Percentiles rank a stretch among this genome's conserved stretches.
These are phyloP conservation scores for Draba incana DNA, from an alignment of 345 rosid species.

Conservation along the genomic window DNA sequence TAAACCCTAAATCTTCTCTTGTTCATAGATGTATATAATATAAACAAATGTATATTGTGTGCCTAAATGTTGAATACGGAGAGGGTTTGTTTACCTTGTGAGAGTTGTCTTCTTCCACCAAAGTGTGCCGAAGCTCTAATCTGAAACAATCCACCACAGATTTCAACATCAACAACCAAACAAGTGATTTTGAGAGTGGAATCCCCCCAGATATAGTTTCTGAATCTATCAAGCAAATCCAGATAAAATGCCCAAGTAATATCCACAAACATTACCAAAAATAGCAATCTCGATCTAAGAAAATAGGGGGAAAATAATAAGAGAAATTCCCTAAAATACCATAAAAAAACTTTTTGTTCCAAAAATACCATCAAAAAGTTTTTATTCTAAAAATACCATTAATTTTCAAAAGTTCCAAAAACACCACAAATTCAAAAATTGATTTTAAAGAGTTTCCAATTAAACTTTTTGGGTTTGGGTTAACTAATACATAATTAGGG, in stretches of 20 bases:
- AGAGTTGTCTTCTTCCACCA: slow-evolving; percentile 17
- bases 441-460: no score
- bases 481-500: no score
- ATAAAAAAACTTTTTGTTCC: no score
- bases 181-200: not conserved
- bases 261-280: slow-evolving; percentile 20
- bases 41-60: not conserved
- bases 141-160: slow-evolving; percentile 33
- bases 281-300: slow-evolving; percentile 46
- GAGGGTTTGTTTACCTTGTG: slow-evolving; percentile 8
- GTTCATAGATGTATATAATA: not conserved
- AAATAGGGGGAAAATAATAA: slow-evolving; percentile 28
- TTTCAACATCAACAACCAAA: slow-evolving; percentile 2
- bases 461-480: no score
- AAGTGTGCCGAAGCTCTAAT: slow-evolving; percentile 17
- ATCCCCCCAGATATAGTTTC: slow-evolving; percentile 2
- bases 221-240: slow-evolving; percentile 33
- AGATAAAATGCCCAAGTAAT: not conserved
- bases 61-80: slow-evolving; percentile 14
- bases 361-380: no score
- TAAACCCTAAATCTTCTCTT: slow-evolving; percentile 33
- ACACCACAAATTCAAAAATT: no score
- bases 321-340: no score
- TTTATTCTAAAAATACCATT: no score
- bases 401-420: no score